Evolutionary conservation across 768 basidiomycete genomes (phyloP).

Genomic region (Sarcodon aspratus): DNA sequence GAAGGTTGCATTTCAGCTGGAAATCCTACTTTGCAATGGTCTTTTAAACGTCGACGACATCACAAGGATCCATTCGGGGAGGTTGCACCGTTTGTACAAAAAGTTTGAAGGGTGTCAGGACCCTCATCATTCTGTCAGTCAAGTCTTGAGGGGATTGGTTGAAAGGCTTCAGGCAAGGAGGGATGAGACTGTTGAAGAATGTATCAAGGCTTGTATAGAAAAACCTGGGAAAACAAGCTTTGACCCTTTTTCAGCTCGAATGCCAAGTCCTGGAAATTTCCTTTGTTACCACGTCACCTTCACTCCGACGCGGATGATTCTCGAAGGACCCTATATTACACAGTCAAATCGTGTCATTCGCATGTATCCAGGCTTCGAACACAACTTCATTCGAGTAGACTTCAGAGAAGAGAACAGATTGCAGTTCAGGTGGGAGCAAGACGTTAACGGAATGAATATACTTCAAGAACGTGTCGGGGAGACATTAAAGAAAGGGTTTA

Average conservation of each 20-base stretch:
- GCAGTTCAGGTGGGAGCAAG: slow-evolving; percentile 61
- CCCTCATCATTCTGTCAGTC: slow-evolving; percentile 23
- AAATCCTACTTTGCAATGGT: slow-evolving; percentile 53
- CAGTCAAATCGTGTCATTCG: slow-evolving; percentile 80
- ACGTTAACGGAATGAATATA: slow-evolving; percentile 20
- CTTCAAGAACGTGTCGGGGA: slow-evolving; percentile 38
- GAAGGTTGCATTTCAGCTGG: slow-evolving; percentile 69
- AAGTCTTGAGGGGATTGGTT: slow-evolving; percentile 44
- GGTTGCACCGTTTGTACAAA: slow-evolving; percentile 29
- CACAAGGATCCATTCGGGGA: slow-evolving; percentile 26
- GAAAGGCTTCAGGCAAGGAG: slow-evolving; percentile 35
- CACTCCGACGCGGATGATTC: slow-evolving; percentile 59
- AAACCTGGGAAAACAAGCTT: slow-evolving; percentile 8
- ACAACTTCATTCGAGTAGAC: slow-evolving; percentile 72
- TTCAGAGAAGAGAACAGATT: slow-evolving; percentile 77
- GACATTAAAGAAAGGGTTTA: slow-evolving; percentile 34
- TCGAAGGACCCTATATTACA: slow-evolving; percentile 67
- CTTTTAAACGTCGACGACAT: slow-evolving; percentile 53
- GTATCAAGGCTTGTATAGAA: slow-evolving; percentile 29
- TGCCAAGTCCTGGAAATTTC: slow-evolving; percentile 30
- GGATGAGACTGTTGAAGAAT: slow-evolving; percentile 28
- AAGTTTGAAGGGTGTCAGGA: slow-evolving; percentile 8
- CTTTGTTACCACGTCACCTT: slow-evolving; percentile 60
- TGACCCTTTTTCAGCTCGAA: slow-evolving; percentile 5
- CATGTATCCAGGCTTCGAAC: slow-evolving; percentile 42